Evolutionary conservation across 805 yeast species (phyloP), one percentile per base, ranked within the genome.

Genomic region (Candida wancherniae): DNA sequence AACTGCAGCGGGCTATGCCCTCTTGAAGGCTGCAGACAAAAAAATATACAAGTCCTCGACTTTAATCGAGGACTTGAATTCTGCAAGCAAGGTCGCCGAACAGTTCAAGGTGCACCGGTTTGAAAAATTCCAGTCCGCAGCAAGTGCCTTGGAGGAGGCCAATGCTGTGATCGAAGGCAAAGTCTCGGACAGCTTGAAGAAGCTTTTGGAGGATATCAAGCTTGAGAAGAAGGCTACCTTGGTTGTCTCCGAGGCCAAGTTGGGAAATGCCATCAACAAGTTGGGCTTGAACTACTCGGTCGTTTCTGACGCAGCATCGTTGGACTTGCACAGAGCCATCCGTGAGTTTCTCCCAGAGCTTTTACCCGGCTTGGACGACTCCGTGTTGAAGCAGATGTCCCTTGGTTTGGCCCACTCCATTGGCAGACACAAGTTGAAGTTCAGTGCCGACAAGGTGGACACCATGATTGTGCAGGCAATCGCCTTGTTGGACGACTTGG

Each of bases 381-480:
- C 75, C 44, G 90, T 86, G 49, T 65, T 90, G 48, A 77, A 83
- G 42, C 92, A 92, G 55, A 92, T 90, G 98, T 84, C 97, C 9
- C 76, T 90, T 43, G 98, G 98, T 77, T 76, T 92, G 59, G 97
- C 98, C 31, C 98, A 92, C 67, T 90, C 97, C 29, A 81, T 92
- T 51, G 98, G 97, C 55, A 90, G 98, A 69, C 95, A 90, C 66
- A 92, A 92, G 71, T 79, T 92, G 60, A 92, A 92, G 67, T 92
- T 92, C 60, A 82, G 94, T 33, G 95, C 97, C 41, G 98, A 92
- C 62, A 92, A 92, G 68, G 98, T 92, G 37, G 98, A 92, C 67
- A 90, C 94, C 44, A 92, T 92, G 98, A 90, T 92, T 59, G 94
- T 92, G 44, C 98, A 92, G 71, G 98, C 98, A 37, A 92, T 92